phyloP scores from a whole-genome alignment of 306 rosid genomes.

The Medicago truncatula region MtrunA17r5.0-ANR NC_053046.1:33624001-33624500 shows the following conservation, averaged over 20 bases:
- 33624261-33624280: slow-evolving; percentile 24
- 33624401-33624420: background rate
- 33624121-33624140: slow-evolving; percentile 89
- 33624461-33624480: background rate
- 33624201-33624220: slow-evolving; percentile 94
- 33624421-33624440: background rate
- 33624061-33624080: slow-evolving; percentile 78
- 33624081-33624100: slow-evolving; percentile 86
- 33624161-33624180: slow-evolving; percentile 67
- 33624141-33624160: slow-evolving; percentile 64
- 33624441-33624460: too few species aligned
- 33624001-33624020: background rate
- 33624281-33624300: slow-evolving; percentile 21
- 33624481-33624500: background rate
- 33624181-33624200: slow-evolving; percentile 72
- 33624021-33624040: background rate
- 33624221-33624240: slow-evolving; percentile 97
- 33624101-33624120: slow-evolving; percentile 95
- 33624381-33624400: background rate
- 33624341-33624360: slow-evolving; percentile 29
- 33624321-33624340: slow-evolving; percentile 24
- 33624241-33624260: slow-evolving; percentile 74
- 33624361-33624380: background rate
- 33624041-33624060: slow-evolving; percentile 58
- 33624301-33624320: slow-evolving; percentile 29